phyloP scores from a whole-genome alignment of 2,329 filamentous ascomycete genomes.

The Cladophialophora yegresii region DNA sequence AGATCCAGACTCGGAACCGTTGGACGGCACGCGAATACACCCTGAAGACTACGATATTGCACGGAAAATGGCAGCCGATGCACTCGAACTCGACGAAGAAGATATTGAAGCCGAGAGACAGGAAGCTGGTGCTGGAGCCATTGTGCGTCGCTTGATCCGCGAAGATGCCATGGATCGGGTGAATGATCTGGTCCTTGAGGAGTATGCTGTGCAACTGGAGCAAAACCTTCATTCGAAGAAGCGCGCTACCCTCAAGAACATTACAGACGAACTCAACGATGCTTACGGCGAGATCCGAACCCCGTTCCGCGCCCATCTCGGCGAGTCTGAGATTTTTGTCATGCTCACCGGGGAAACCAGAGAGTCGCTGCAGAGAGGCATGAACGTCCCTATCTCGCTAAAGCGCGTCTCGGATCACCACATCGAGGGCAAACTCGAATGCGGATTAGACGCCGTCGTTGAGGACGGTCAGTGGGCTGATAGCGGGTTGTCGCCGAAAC shows the following conservation, averaged over 20 bases:
- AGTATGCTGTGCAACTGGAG: slow-evolving; percentile 94
- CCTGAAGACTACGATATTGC: slow-evolving; percentile 98
- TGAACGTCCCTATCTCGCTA: slow-evolving; percentile 81
- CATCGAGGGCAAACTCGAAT: slow-evolving; percentile 90
- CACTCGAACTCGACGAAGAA: slow-evolving; percentile 93
- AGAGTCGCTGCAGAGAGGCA: slow-evolving; percentile 79
- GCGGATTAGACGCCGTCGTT: slow-evolving; percentile 86
- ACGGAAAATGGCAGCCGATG: slow-evolving; percentile 97
- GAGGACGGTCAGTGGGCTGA: slow-evolving; percentile 80
- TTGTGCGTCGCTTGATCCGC: slow-evolving; percentile 91
- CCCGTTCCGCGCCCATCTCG: slow-evolving; percentile 67
- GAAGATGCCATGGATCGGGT: slow-evolving; percentile 93
- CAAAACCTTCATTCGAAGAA: slow-evolving; percentile 91
- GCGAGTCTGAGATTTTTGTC: slow-evolving; percentile 81
- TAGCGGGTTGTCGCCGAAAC: slow-evolving; percentile 66
- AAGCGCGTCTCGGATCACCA: slow-evolving; percentile 89
- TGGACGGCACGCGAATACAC: slow-evolving; percentile 96
- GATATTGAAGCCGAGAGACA: slow-evolving; percentile 94
- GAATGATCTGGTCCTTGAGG: slow-evolving; percentile 92
- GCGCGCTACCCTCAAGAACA: slow-evolving; percentile 92
- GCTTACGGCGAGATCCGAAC: slow-evolving; percentile 93
- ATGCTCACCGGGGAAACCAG: slow-evolving; percentile 94
- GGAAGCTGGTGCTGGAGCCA: slow-evolving; percentile 83
- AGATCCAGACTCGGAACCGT: slow-evolving; percentile 79
- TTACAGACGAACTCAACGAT: slow-evolving; percentile 85